Base-by-base conservation (phyloP, 176 grass and related monocot genomes). In the Aegilops sharonensis region DNA sequence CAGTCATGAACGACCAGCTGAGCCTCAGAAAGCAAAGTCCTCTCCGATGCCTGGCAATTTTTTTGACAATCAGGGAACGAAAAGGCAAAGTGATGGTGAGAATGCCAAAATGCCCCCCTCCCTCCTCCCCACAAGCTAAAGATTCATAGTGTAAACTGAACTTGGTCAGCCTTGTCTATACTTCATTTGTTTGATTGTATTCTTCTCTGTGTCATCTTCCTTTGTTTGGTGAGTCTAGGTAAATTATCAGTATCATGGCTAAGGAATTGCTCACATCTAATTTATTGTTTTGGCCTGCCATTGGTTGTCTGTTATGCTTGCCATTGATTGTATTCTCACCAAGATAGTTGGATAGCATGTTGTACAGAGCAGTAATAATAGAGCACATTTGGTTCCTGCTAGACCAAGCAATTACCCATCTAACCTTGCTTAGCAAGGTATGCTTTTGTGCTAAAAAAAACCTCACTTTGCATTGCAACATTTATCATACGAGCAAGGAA, bases 61-160 rank as follows among this genome's bases (percentile, higher is more conserved):
- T 81, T 99, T 99, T 86, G 97, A 99, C 75, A 94, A 83, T 11
- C 91, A 99, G 67, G 90, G 89, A 59, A 29, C 64, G 47, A 94
- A 96, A 80, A 91, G 84, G 84, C 71, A 84, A 77, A 95, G 56
- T 80, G 90, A 75, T 78, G 97, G 97, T 97, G 81, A 85, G 84
- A 83, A 72, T 83, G 15, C 6, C 70, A 9, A 37, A 32, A 34
- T 9, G 0, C 8, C 25, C 65, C 31, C 43, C 72, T 10, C 11
- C 11, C 45, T 11, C 47, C 43, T 11, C 50, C 5, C 5, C 23
- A 62, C n/a, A 50, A 36, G 61, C 85, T 27, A 34, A 56, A 56
- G 54, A 68, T 59, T 71, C 11, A 37, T 60, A 76, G 31, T 73
- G 56, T 29, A n/a, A 62, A 59, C 2, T 35, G 24, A 50, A 75